Evolutionary conservation across 176 grass and related monocot species (phyloP), one percentile per base, ranked within the genome.

Genomic region (Poa annua): DNA sequence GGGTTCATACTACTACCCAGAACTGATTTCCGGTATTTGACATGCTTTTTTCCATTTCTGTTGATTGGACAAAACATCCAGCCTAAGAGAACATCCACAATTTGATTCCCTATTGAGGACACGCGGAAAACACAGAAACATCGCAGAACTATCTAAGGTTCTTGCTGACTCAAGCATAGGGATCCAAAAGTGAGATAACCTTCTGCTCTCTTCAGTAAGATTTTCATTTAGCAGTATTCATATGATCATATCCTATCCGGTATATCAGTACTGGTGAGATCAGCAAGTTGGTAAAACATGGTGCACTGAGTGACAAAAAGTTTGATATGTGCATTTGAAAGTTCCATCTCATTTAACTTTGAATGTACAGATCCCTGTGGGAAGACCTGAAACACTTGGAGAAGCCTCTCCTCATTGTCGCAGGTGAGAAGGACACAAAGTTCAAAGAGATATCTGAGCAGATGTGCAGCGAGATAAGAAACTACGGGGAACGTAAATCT

Each of bases 401-500:
- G 87, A 98, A 72, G 35, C 92, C 96, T 67, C 66, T 98, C 70
- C 90, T 98, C 62, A 76, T 95, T 11, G 61, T 98, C 36, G 90
- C 86, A 24, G 96, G 96, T 82, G 96, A 95, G 48, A 93, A 95
- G 72, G 96, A 98, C 80, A 11, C 22, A 16, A 98, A 95, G 64
- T 95, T 95, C 29, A 89, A 80, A 81, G 75, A 86, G 59, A 95
- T 98, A 17, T 88, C 92, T 4, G 70, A 83, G 77, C 66, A 60
- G 75, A 98, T 95, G 87, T 85, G 85, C 85, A 81, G 38, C 36
- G 90, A 93, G 90, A 88, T 93, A 83, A 81, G 53, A 33, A 86
- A 75, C 22, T 17, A 38, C 20, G 38, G 24, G 11, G 57, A 84
- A 48, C 48, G 71, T 73, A 68, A 81, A 87, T 69, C 75, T 57